Percentiles rank a stretch among this genome's conserved stretches.
These are phyloP conservation scores for Naumovozyma castellii DNA, from an alignment of 805 yeast species.

Conservation along the genomic window DNA sequence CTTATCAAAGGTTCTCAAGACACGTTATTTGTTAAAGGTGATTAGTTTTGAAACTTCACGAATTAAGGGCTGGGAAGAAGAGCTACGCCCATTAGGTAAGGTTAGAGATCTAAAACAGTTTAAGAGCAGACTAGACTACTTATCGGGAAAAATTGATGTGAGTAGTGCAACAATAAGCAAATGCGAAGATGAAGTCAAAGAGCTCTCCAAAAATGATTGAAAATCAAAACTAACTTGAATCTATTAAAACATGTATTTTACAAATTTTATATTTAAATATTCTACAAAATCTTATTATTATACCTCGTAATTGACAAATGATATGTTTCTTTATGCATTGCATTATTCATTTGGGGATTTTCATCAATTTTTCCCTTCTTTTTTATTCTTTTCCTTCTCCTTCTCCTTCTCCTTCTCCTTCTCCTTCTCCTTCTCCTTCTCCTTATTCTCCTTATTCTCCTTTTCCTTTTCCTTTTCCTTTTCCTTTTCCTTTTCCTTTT, in stretches of 20 bases:
- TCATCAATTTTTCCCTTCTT: neutral
- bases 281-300: no score
- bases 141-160: conserved; percentile 55
- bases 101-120: conserved; percentile 46
- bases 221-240: no score
- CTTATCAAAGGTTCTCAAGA: conserved; percentile 53
- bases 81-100: conserved; percentile 48
- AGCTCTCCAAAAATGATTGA: conserved; percentile 19
- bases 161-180: conserved; percentile 44
- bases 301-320: neutral
- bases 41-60: conserved; percentile 52
- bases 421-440: neutral
- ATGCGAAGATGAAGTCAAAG: conserved; percentile 38
- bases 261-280: no score
- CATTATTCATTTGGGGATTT: no score
- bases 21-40: conserved; percentile 45
- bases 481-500: neutral
- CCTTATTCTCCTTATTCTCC: neutral
- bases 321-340: no score
- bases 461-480: neutral
- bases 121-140: conserved; percentile 52
- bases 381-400: neutral
- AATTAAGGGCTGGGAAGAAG: conserved; percentile 60
- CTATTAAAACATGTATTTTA: no score
- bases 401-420: neutral